These are phyloP conservation scores for Sideroxylon spinosum DNA, from an alignment of 179 eudicot species.

Conservation along the genomic window DNA sequence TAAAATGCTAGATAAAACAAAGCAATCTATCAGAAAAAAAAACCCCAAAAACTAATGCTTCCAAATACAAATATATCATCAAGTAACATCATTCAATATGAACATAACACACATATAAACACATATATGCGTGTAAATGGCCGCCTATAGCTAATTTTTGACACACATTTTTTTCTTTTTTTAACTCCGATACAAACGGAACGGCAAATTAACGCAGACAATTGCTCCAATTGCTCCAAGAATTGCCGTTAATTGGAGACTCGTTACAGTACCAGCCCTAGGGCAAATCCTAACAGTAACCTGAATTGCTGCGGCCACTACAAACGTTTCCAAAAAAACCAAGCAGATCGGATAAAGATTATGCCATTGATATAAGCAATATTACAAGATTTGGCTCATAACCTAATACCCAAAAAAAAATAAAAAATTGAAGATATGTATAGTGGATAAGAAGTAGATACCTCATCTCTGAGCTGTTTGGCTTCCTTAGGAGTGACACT, in stretches of 20 bases:
- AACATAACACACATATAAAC: too few species aligned
- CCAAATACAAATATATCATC: background rate
- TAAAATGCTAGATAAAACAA: background rate
- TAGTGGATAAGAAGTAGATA: conserved; percentile 11
- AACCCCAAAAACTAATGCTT: background rate
- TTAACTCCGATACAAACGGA: background rate
- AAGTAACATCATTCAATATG: background rate
- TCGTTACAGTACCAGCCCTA: background rate
- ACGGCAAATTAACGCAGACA: background rate
- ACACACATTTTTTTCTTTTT: too few species aligned
- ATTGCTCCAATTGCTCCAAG: background rate
- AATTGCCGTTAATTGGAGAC: too few species aligned
- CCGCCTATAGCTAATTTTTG: too few species aligned
- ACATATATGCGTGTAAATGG: too few species aligned
- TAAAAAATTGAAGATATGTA: background rate
- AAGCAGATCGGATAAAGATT: background rate
- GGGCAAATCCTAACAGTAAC: background rate
- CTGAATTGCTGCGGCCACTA: background rate
- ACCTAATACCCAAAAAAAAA: background rate
- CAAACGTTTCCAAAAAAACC: background rate
- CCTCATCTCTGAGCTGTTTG: conserved; percentile 84
- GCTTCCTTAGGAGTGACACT: conserved; percentile 79
- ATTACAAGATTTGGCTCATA: background rate
- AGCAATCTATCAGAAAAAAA: background rate
- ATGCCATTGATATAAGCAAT: background rate